Evolutionary conservation across 768 basidiomycete genomes (phyloP), one percentile per base, ranked within the genome.

Genomic region (Lentinula lateritia): DNA sequence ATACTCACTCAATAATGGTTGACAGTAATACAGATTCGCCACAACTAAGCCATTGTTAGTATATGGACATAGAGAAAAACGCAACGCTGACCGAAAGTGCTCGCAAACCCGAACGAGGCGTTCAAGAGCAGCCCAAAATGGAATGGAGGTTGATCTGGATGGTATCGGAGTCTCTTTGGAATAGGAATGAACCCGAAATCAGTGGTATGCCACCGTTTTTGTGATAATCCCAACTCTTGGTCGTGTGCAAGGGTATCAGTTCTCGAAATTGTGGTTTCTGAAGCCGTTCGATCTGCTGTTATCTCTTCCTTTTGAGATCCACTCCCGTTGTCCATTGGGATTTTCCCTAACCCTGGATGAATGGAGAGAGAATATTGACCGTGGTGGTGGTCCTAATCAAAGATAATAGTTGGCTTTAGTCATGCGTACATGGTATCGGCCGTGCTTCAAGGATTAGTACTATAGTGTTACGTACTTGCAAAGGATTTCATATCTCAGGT

Each of bases 1-100:
- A 39, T 63, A 74, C 80, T 63, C 70, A 85, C 91, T 89, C n/a
- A 93, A 73, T 65, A 94, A 68, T 0, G 92, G 92, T 74, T 92
- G 90, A 64, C 87, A 90, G 65, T 93, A 94, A 68, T 93, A 93
- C 53, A 93, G 69, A 67, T 93, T 93, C 16, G 85, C 81, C 15
- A 85, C 85, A 58, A 23, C 62, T 63, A n/a, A 3, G 35, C 9
- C 1, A 20, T n/a, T 9, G n/a, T 34, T 18, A 52, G 38, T 42
- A 43, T 35, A 45, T n/a, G 32, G 35, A 15, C n/a, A 38, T 18
- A 43, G 18, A 23, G 16, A 42, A 20, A 18, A 57, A 13, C 69
- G 50, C 6, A 18, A 35, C 15, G 41, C 79, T 70, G 62, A 81
- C 78, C 78, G 66, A 85, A 82, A 34, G 86, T 89, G 64, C 84